Evolutionary conservation across 2,329 filamentous ascomycete species (phyloP).

Genomic region (Diatrype stigma): DNA sequence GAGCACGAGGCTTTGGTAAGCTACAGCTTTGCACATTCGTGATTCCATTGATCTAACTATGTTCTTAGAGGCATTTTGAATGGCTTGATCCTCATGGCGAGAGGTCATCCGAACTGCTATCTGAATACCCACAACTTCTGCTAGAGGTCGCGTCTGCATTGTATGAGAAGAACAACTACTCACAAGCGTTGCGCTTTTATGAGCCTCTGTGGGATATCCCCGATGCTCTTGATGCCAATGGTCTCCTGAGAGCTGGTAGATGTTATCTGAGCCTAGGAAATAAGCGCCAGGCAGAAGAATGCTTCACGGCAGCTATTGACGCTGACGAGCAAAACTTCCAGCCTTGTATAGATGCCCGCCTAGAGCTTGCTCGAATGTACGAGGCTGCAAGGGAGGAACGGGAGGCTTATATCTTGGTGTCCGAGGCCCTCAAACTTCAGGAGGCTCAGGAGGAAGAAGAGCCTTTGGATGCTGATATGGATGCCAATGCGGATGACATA

Average conservation of each 20-base stretch:
- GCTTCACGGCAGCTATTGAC: slow-evolving; percentile 70
- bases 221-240: slow-evolving; percentile 46
- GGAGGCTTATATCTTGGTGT: slow-evolving; percentile 71
- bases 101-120: slow-evolving; percentile 45
- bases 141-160: slow-evolving; percentile 57
- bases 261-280: slow-evolving; percentile 66
- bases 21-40: slow-evolving; percentile 8
- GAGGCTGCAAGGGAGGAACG: slow-evolving; percentile 69
- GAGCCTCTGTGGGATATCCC: slow-evolving; percentile 47
- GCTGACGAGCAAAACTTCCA: slow-evolving; percentile 59
- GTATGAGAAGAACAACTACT: slow-evolving; percentile 30
- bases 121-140: slow-evolving; percentile 74
- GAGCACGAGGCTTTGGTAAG: slow-evolving; percentile 70
- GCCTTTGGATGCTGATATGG: neutral
- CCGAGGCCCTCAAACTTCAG: slow-evolving; percentile 67
- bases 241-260: slow-evolving; percentile 54
- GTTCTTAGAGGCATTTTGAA: slow-evolving; percentile 57
- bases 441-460: slow-evolving; percentile 36
- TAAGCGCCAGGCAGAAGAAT: slow-evolving; percentile 68
- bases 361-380: slow-evolving; percentile 79
- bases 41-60: slow-evolving; percentile 13
- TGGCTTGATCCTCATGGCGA: slow-evolving; percentile 64
- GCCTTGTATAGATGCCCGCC: slow-evolving; percentile 63
- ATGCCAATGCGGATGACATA: slow-evolving; percentile 19
- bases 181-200: slow-evolving; percentile 52